A percentile compares a stretch with the other conserved stretches of the same genome.
Conservation (phyloP, 345 rosid genomes). For the Gossypium bickii region DNA sequence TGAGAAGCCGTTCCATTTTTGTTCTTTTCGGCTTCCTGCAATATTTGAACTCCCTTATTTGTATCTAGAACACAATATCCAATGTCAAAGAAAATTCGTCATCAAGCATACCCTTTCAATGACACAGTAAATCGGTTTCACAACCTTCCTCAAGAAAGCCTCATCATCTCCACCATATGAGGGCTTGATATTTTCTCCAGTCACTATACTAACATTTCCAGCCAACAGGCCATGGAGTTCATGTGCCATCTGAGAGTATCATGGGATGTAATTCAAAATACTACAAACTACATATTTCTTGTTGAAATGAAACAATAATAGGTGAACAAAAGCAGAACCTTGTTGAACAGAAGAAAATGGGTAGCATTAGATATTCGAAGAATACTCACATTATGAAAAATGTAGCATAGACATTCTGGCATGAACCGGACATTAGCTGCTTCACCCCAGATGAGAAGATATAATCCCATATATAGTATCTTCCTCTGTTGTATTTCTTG, state of each 20-base stretch:
- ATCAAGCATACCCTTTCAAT: slow-evolving; percentile 57
- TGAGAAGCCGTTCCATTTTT: slow-evolving; percentile 75
- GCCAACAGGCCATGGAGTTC: slow-evolving; percentile 97
- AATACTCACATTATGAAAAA: slow-evolving; percentile 83
- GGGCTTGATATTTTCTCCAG: slow-evolving; percentile 96
- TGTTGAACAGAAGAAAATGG: slow-evolving; percentile 4
- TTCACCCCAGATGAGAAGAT: slow-evolving; percentile 97
- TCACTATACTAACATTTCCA: slow-evolving; percentile 96
- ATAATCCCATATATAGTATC: slow-evolving; percentile 87
- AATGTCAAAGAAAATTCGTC: slow-evolving; percentile 9
- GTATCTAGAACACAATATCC: slow-evolving; percentile 23
- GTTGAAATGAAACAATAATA: not conserved
- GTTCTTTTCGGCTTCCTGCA: slow-evolving; percentile 80
- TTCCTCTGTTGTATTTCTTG: slow-evolving; percentile 90
- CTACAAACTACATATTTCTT: slow-evolving; percentile 1
- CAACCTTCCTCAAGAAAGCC: slow-evolving; percentile 85
- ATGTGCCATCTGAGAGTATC: slow-evolving; percentile 80
- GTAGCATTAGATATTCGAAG: slow-evolving; percentile 7
- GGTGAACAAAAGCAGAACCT: slow-evolving; percentile 4
- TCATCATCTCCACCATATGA: slow-evolving; percentile 98
- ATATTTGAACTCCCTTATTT: slow-evolving; percentile 18
- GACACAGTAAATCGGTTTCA: slow-evolving; percentile 84
- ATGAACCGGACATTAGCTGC: slow-evolving; percentile 94
- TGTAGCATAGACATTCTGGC: slow-evolving; percentile 94
- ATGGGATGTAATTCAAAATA: slow-evolving; percentile 1